Base-by-base conservation (phyloP, 2,329 filamentous ascomycete genomes). In the Aspergillus flavus region DNA sequence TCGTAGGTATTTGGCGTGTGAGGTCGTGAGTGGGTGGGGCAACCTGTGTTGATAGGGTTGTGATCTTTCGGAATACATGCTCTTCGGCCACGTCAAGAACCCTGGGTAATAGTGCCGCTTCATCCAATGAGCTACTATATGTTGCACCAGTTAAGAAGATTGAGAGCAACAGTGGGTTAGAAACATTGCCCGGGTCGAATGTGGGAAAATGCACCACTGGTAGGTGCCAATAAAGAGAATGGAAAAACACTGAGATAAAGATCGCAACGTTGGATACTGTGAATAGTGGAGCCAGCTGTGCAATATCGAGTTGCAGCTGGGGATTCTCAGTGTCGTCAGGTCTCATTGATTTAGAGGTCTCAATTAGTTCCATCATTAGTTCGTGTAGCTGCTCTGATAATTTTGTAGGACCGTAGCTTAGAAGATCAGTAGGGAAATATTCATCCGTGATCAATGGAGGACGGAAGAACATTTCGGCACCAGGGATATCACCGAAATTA, bases 141-240 rank as follows among this genome's bases (percentile, higher is more conserved):
- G 65, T 68, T 36, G 72, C 72, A 21, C 73, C 73, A 1, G 72
- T 65, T 9, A 75, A 34, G 6, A 73, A 74, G 6, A 74, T 74
- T 6, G 73, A 60, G 6, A 74, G 68, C 3, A 75, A 58, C 1
- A 75, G 63, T 3, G 69, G 45, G 21, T 68, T 74, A 4, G 72
- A 71, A 16, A 72, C 55, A 9, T 68, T 68, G 1, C 69, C 70
- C 0, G 73, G 73, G 34, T 74, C 68, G 32, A 75, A 74, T 5
- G 72, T 74, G 23, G 73, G 72, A 19, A 72, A 75, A 61, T 75
- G 73, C 1, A 75, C 71, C 12, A 75, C 69, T 0, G 73, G 73
- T 9, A 75, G 61, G 50, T 75, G 73, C 73, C 73, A 75, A 57
- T 75, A 71, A 3, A 75, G 65, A n/a, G 73, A 72, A 16, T 74